A percentile compares a stretch with the other conserved stretches of the same genome.
Conservation (phyloP, 768 basidiomycete genomes). For the Multifurca ochricompacta region DNA sequence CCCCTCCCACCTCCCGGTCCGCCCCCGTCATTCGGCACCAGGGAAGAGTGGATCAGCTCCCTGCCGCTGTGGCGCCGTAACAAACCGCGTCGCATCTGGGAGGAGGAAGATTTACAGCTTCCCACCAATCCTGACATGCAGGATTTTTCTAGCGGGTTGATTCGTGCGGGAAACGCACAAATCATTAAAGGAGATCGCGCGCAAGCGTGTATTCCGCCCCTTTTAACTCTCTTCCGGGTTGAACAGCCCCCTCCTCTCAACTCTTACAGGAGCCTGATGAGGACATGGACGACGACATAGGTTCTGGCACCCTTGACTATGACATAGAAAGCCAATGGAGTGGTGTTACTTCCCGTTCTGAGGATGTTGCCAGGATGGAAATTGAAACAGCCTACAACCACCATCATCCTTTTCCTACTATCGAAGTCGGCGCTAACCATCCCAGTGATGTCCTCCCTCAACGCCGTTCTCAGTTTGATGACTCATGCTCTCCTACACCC, state of each 20-base stretch:
- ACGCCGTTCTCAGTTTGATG: conserved; percentile 26
- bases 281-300: conserved; percentile 41
- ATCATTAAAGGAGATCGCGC: conserved; percentile 82
- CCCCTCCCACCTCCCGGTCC: conserved; percentile 53
- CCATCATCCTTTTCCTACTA: conserved; percentile 8
- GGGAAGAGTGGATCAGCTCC: conserved; percentile 68
- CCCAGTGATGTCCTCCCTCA: neutral
- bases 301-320: conserved; percentile 32
- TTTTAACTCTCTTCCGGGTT: conserved; percentile 26
- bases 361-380: conserved; percentile 27
- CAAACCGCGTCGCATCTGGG: conserved; percentile 61
- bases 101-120: conserved; percentile 37
- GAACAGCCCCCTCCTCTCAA: conserved; percentile 1
- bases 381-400: conserved; percentile 24
- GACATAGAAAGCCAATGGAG: conserved; percentile 35
- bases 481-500: conserved; percentile 53
- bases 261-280: conserved; percentile 24
- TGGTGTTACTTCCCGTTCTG: conserved; percentile 26
- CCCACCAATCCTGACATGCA: conserved; percentile 30
- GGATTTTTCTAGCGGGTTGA: conserved; percentile 72
- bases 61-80: conserved; percentile 64
- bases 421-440: neutral
- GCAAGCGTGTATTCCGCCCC: conserved; percentile 82
- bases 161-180: conserved; percentile 65
- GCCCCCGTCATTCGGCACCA: conserved; percentile 55